Base-by-base conservation (phyloP, 1,284 basidiomycete genomes). In the Melanopsichium pennsylvanicum region DNA sequence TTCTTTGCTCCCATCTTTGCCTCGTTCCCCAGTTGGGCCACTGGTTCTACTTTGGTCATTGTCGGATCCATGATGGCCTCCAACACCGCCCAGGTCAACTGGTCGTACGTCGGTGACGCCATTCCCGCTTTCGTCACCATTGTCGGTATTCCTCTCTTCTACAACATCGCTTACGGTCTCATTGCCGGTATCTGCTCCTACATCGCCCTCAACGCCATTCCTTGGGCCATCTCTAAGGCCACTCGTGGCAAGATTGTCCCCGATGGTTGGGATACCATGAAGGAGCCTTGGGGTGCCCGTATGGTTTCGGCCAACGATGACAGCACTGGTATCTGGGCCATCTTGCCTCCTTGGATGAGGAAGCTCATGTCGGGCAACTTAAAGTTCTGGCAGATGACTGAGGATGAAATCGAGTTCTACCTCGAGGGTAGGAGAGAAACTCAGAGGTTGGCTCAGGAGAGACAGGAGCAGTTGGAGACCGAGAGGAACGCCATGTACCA, bases 1-100 rank as follows among this genome's bases (percentile, higher is more conserved):
- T 94, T 94, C 86, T 94, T 94, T 75, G 87, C 91, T 11, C 92
- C 92, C 4, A 90, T 94, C 76, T 93, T 94, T 70, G 89, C 90
- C 15, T 90, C 88, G 16, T 91, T 94, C 63, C 92, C 92, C 0
- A 75, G 87, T 0, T 94, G 91, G 90, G 91, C 92, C 1, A 94
- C 92, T 0, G 92, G 92, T 6, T 89, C 90, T 56, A 91, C 91
- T 5, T 84, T 94, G 40, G 86, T 92, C 59, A 89, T 94, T 59
- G 91, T 93, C 32, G 92, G 92, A 21, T 90, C 89, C 22, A 84
- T 93, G 79, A 94, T 94, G 92, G 91, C 92, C 78, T 86, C 88
- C 75, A 93, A 91, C 76, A 89, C 90, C 12, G 86, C 88, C 33
- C 88, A 91, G 55, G 89, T 94, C 82, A 93, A 93, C 82, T 94